phyloP scores from a whole-genome alignment of 805 yeast genomes.

The Myxozyma udenii region DNA sequence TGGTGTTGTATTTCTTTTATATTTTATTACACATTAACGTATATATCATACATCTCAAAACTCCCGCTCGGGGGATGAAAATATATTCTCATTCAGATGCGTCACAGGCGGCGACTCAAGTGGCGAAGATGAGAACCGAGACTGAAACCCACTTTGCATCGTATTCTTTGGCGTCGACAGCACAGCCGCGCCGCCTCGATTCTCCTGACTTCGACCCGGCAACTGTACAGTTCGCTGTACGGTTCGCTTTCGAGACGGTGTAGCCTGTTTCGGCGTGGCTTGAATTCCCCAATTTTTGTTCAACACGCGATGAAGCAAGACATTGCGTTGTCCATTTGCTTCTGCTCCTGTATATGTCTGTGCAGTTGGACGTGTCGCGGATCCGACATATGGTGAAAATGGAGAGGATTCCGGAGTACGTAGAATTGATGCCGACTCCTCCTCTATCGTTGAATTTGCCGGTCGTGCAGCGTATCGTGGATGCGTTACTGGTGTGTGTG shows the following conservation, averaged over 20 bases:
- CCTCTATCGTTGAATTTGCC: slow-evolving; percentile 26
- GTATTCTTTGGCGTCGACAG: neutral
- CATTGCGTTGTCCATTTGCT: slow-evolving; percentile 13
- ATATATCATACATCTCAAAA: neutral
- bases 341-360: neutral
- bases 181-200: too few species aligned
- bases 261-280: slow-evolving; percentile 35
- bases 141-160: neutral
- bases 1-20: too few species aligned
- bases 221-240: too few species aligned
- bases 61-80: slow-evolving; percentile 25
- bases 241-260: too few species aligned
- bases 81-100: slow-evolving; percentile 19
- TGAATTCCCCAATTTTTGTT: slow-evolving; percentile 40
- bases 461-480: slow-evolving; percentile 14
- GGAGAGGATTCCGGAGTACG: slow-evolving; percentile 28
- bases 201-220: too few species aligned
- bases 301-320: slow-evolving; percentile 37
- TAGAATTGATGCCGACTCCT: slow-evolving; percentile 11
- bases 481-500: neutral
- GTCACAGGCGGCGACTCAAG: slow-evolving; percentile 28
- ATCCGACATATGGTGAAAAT: slow-evolving; percentile 27
- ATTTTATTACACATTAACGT: neutral
- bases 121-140: slow-evolving; percentile 26
- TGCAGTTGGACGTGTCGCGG: slow-evolving; percentile 1